Base-by-base conservation (phyloP, 2,329 filamentous ascomycete species). In the Cladosporium oxysporum region DNA sequence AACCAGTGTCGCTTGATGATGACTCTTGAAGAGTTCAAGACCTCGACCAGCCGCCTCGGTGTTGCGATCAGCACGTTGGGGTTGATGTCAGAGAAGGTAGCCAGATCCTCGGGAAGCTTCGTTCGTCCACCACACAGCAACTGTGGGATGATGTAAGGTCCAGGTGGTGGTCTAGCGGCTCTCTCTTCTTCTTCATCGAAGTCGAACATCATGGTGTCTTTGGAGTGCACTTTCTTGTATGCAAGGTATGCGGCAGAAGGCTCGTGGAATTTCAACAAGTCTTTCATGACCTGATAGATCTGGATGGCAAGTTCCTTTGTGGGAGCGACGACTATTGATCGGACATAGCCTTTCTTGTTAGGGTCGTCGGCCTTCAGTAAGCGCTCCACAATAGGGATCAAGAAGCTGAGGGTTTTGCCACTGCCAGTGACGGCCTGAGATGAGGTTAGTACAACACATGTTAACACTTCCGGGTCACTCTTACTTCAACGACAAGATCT, bases 11-110 rank as follows among this genome's bases (percentile, higher is more conserved):
- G 66, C 59, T 76, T 76, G 37, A 76, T 66, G 12, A 72, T 65
- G 5, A 74, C 73, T 57, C 70, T 70, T 0, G 91, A 91, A 1
- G 91, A 93, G 68, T 94, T 90, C 5, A 99, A 83, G 0, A 99
- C 85, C 75, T 97, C 93, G 6, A 97, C 86, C 1, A 99, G 85
- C 57, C 95, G 88, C 4, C 95, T 96, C 0, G 95, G 95, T 0
- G 95, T 98, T 0, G 90, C 93, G 62, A 99, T 90, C 2, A 99
- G 83, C 0, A 99, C 82, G 74, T 98, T 99, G 0, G 94, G 92
- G 3, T 91, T 93, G 66, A 89, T 86, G 68, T 91, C 90, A 49
- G 97, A 83, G 77, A 98, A 99, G 63, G 86, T 85, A 72, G 91
- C 91, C 8, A 98, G 82, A 74, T 99, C 95, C 76, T 97, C 92